Base-by-base conservation (phyloP, 352 stramenopile genomes). In the Globisporangium spiculum region DNA sequence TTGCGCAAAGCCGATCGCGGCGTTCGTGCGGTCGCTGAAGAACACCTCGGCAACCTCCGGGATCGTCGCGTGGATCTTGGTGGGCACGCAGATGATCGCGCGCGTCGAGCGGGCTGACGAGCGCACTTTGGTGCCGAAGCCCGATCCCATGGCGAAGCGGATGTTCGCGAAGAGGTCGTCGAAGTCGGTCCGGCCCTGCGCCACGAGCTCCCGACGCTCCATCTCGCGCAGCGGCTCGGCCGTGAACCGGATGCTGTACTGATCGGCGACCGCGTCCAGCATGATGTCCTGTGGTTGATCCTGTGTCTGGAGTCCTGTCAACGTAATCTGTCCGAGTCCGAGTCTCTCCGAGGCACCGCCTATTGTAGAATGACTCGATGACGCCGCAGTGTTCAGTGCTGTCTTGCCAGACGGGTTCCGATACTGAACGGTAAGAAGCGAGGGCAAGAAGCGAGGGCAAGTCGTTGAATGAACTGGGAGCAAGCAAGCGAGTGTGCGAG, bases 41-140 rank as follows among this genome's bases (percentile, higher is more conserved):
- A 89, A 90, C 24, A 90, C 79, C 53, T 86, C 77, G 26, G 83
- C 82, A 52, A 90, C 75, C 59, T 89, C 80, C 4, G 71, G 46
- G 32, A 90, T 73, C 59, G 71, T 78, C n/a, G 78, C 82, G 69
- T 69, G 71, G 67, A 90, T 89, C 8, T 69, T 68, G 46, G 78
- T 72, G 53, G 77, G 73, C 32, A 70, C 72, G 65, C 74, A 86
- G 9, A 88, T 75, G 20, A 76, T 88, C 48, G 79, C 81, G 46
- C 81, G 78, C 52, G 81, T 90, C 16, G 79, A 86, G 50, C 76
- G 76, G 3, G 75, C 73, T 24, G 81, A 84, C 4, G 75, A 79
- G 48, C 69, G 79, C 50, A 88, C 75, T 41, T 88, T 78, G n/a
- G 78, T 83, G 38, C 73, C 75, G 65, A 85, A 81, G 16, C 78